Evolutionary conservation across 2,329 filamentous ascomycete species (phyloP), one percentile per base, ranked within the genome.

Genomic region (Ceratocystis colombiana): DNA sequence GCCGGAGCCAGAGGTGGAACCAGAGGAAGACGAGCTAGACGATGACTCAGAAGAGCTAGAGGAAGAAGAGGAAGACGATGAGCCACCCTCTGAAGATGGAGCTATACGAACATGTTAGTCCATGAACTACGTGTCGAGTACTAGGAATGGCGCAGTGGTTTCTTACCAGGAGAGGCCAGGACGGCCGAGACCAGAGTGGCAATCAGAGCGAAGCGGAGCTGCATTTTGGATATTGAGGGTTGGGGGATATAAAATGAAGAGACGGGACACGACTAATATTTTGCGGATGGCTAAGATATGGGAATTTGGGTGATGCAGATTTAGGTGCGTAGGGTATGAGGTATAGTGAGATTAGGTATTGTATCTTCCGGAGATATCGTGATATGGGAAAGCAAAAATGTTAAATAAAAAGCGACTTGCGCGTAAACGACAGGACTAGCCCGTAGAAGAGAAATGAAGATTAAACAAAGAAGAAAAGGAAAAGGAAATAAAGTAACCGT

Each of bases 351-450:
- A 71, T 68, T 28, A 64, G 41, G 12, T 28, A 30, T 12, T 33
- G 12, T 59, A 59, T 59, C 55, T 59, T 59, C 55, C 55, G 20
- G 55, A 59, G 55, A 59, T 59, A 59, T 59, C 55, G 28, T 37
- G 17, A 20, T 57, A n/a, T 7, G 7, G 30, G 55, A 44, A 64
- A 41, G 12, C 25, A 57, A 57, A 57, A 44, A 25, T 12, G 62
- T 64, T 65, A 33, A 61, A 67, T 62, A 64, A 68, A 70, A 72
- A 76, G 79, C 79, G 78, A 75, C 78, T 80, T 41, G 79, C 79
- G 78, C 78, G 78, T 71, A 41, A 64, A 62, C 59, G 50, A 66
- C 72, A 81, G 79, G 79, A 76, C 79, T 80, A 79, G 79, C 79
- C 79, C 79, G 69, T 69, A 59, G 44, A 62, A 44, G 55, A 65